These are phyloP conservation scores for Daldinia grandis DNA, from an alignment of 495 filamentous ascomycete genomes.

Conservation along the genomic window DNA sequence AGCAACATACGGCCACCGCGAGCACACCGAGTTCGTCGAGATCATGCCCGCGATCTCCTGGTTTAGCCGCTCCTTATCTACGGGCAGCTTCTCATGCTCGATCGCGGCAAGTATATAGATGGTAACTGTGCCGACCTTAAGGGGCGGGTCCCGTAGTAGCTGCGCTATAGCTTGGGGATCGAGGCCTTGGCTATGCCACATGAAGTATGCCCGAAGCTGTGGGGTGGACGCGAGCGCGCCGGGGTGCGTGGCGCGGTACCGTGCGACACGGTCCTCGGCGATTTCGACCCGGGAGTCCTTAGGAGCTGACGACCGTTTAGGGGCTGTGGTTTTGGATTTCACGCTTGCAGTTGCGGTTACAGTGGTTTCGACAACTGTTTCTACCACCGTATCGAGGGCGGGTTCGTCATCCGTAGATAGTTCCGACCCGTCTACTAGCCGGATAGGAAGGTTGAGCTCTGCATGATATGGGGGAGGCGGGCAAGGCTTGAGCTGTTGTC, in stretches of 20 bases:
- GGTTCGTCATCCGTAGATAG: conserved; percentile 33
- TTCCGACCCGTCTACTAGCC: conserved; percentile 51
- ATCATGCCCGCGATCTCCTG: conserved; percentile 43
- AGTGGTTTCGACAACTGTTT: conserved; percentile 13
- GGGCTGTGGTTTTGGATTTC: conserved; percentile 6
- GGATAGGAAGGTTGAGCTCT: conserved; percentile 70
- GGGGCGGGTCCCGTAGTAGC: conserved; percentile 63
- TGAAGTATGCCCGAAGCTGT: conserved; percentile 65
- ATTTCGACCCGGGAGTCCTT: conserved; percentile 49
- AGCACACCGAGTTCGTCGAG: neutral
- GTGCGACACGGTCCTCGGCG: conserved; percentile 46
- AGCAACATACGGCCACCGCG: neutral
- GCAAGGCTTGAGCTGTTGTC: conserved; percentile 68
- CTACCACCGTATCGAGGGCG: conserved; percentile 20
- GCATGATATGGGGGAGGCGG: conserved; percentile 75
- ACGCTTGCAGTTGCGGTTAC: neutral
- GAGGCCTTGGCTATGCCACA: conserved; percentile 65
- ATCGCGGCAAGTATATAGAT: conserved; percentile 59
- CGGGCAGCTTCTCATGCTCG: conserved; percentile 52
- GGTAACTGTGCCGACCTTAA: conserved; percentile 58
- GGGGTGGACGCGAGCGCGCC: conserved; percentile 33
- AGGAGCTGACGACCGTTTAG: conserved; percentile 9
- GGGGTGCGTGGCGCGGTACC: conserved; percentile 44
- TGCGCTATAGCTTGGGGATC: conserved; percentile 55
- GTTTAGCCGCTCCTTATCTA: conserved; percentile 46